phyloP scores from a whole-genome alignment of 805 yeast genomes.

The Ogataea paradorogensis region DNA sequence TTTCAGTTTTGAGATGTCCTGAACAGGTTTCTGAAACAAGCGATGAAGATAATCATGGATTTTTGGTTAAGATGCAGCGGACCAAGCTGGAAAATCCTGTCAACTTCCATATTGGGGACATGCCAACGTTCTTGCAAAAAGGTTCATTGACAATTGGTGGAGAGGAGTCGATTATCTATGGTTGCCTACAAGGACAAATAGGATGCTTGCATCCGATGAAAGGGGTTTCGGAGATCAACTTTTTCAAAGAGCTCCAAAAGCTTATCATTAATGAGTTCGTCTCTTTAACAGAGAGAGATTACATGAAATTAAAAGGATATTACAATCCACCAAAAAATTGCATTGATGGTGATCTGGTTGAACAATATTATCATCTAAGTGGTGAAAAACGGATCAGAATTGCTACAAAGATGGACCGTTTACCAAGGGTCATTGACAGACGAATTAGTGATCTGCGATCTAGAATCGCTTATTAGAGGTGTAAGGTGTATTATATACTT shows the following conservation, averaged over 20 bases:
- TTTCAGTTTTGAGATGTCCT: constrained; percentile 65
- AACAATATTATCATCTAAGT: constrained; percentile 43
- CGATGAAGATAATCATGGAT: constrained; percentile 49
- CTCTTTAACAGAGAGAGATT: constrained; percentile 63
- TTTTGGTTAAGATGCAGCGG: constrained; percentile 37
- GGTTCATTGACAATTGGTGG: constrained; percentile 61
- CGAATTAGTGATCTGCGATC: constrained; percentile 52
- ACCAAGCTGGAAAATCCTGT: constrained; percentile 51
- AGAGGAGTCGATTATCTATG: constrained; percentile 60
- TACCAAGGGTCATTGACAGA: constrained; percentile 47
- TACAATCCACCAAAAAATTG: constrained; percentile 76
- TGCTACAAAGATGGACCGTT: constrained; percentile 42
- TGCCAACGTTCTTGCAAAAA: constrained; percentile 57
- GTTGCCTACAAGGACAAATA: constrained; percentile 79
- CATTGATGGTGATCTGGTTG: constrained; percentile 88
- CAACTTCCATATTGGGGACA: constrained; percentile 66
- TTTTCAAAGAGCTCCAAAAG: constrained; percentile 54
- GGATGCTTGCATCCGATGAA: constrained; percentile 71
- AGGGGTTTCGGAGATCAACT: constrained; percentile 57
- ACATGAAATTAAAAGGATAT: constrained; percentile 66
- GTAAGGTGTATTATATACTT: constrained; percentile 3
- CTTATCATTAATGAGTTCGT: constrained; percentile 37
- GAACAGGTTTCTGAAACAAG: constrained; percentile 44
- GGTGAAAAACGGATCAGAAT: constrained; percentile 36
- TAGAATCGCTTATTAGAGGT: constrained; percentile 30